A percentile compares a stretch with the other conserved stretches of the same genome.
These are phyloP conservation scores for Myriosclerotinia scirpicola DNA, from an alignment of 2,329 filamentous ascomycete genomes.

Conservation along the genomic window DNA sequence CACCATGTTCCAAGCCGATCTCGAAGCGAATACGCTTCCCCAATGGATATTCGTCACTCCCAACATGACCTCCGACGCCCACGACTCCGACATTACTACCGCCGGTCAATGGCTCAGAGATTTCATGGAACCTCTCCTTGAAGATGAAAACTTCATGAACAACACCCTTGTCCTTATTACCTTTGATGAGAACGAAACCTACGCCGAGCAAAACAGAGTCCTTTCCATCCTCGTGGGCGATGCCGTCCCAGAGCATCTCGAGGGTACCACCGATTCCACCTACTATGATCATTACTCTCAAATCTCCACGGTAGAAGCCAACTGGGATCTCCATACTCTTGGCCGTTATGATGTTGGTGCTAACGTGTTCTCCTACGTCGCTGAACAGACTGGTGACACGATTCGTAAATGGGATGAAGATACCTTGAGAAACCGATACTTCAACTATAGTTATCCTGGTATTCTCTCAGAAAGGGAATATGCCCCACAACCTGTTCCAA, in stretches of 20 bases:
- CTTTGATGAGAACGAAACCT: constrained; percentile 77
- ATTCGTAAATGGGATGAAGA: constrained; percentile 37
- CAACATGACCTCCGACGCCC: constrained; percentile 59
- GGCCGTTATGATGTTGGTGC: constrained; percentile 72
- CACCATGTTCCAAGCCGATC: constrained; percentile 65
- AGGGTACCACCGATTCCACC: constrained; percentile 65
- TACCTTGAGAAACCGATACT: constrained; percentile 42
- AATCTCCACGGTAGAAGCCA: constrained; percentile 65
- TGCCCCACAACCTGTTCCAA: constrained; percentile 42
- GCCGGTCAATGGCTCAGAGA: constrained; percentile 66
- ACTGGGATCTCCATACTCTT: constrained; percentile 67
- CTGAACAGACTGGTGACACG: constrained; percentile 58
- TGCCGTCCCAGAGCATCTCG: constrained; percentile 62
- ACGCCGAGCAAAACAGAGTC: constrained; percentile 65
- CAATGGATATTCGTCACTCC: constrained; percentile 62
- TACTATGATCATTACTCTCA: constrained; percentile 75
- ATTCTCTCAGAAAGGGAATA: constrained; percentile 38
- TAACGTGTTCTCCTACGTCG: constrained; percentile 65
- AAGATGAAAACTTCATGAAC: constrained; percentile 69
- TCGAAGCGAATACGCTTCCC: constrained; percentile 61
- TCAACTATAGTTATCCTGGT: constrained; percentile 50
- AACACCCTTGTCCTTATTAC: constrained; percentile 74
- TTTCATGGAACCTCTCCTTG: constrained; percentile 70
- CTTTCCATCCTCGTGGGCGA: constrained; percentile 72
- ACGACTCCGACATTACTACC: constrained; percentile 69